Base-by-base conservation (phyloP, 202 grass and related monocot genomes). In the Schoenoplectus triqueter region DNA sequence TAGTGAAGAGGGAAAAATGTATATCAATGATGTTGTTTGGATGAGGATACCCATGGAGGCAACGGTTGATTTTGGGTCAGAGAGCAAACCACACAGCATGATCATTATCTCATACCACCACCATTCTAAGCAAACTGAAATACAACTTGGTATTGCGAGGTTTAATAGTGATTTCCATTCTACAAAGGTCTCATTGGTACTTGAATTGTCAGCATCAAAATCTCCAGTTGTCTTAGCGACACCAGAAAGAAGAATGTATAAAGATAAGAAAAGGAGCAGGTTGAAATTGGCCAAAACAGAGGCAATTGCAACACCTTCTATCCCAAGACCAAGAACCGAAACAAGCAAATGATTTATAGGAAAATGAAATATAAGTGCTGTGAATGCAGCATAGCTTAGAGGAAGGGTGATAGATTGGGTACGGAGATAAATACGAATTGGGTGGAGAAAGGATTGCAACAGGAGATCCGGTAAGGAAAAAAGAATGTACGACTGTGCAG, bases 41-140 rank as follows among this genome's bases (percentile, higher is more conserved):
- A 96, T 96, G 54, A 96, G 89, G 62, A 96, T 87, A 10, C 93
- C 93, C 93, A 96, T 96, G 1, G 91, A 87, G 39, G 93, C 91
- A 82, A 96, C 87, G 62, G 93, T 90, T 56, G 93, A 89, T 87
- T 91, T 91, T 8, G 93, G 93, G 77, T 93, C 87, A 31, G 85
- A 46, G 18, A 98, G 92, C 82, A 94, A 81, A 81, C 94, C 94
- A 50, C 94, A 97, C 76, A 97, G 92, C 9, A 97, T 87, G 77
- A 97, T 92, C 94, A 97, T 97, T 90, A 97, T 97, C 90, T 97
- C 94, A 78, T 97, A 97, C 94, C 94, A 97, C 95, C 95, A 97
- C 95, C 95, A 97, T 61, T 97, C 95, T 19, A 97, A 40, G 90
- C 95, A 97, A 9, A 98, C 95, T 3, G 95, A 98, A 82, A 92